These are phyloP conservation scores for Globisporangium parvum DNA, from an alignment of 352 stramenopile genomes.

Conservation along the genomic window DNA sequence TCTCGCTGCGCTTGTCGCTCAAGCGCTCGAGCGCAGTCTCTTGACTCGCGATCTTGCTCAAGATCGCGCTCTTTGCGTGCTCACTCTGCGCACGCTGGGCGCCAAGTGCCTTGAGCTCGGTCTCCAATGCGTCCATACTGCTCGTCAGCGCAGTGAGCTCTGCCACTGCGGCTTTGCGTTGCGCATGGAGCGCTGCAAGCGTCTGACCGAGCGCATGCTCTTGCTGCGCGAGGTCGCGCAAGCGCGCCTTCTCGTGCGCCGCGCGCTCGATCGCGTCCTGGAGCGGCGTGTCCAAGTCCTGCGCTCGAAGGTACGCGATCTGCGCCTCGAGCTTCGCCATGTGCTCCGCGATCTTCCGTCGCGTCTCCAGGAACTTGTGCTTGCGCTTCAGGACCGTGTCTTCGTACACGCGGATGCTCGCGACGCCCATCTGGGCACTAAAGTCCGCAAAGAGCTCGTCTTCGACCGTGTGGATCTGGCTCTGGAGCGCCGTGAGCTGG, in stretches of 20 bases:
- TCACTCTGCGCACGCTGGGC: slow-evolving; percentile 63
- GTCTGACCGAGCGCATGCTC: slow-evolving; percentile 38
- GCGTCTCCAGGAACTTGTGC: slow-evolving; percentile 58
- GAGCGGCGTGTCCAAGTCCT: slow-evolving; percentile 59
- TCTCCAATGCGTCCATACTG: slow-evolving; percentile 51
- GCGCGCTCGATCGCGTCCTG: slow-evolving; percentile 36
- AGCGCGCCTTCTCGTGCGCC: slow-evolving; percentile 32
- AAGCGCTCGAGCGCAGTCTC: slow-evolving; percentile 90
- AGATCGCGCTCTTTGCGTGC: slow-evolving; percentile 48
- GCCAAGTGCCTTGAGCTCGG: slow-evolving; percentile 51
- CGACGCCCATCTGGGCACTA: slow-evolving; percentile 65
- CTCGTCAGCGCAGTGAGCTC: slow-evolving; percentile 22
- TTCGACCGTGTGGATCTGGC: slow-evolving; percentile 66
- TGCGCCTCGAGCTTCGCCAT: slow-evolving; percentile 81
- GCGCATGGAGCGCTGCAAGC: slow-evolving; percentile 52
- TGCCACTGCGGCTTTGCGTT: slow-evolving; percentile 64
- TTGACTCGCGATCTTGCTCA: slow-evolving; percentile 84
- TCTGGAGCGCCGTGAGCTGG: slow-evolving; percentile 39
- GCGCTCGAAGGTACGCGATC: slow-evolving; percentile 57
- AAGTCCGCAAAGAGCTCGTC: slow-evolving; percentile 86
- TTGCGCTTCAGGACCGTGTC: slow-evolving; percentile 89
- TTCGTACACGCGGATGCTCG: slow-evolving; percentile 90
- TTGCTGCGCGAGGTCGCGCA: slow-evolving; percentile 55
- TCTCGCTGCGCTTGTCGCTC: slow-evolving; percentile 92
- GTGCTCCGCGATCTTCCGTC: slow-evolving; percentile 69